Base-by-base conservation (phyloP, 495 filamentous ascomycete genomes). In the Penicillium roqueforti region DNA sequence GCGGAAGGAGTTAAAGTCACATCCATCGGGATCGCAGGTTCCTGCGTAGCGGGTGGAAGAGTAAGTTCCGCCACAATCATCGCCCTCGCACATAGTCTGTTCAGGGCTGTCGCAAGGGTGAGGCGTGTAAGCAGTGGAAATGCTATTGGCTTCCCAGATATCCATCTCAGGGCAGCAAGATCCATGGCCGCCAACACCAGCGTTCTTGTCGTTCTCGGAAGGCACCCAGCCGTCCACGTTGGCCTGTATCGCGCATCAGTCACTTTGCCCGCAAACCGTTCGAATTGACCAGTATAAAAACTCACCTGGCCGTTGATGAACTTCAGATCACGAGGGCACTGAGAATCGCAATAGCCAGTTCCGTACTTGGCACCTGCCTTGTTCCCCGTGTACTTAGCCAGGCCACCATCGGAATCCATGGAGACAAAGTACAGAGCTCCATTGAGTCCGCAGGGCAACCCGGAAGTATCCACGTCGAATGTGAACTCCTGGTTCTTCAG, bases 1-100 rank as follows among this genome's bases (percentile, higher is more conserved):
- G 57, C 80, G 81, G 80, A 83, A 89, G 14, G 81, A 71, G 82
- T 91, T 91, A 81, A 86, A 88, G 65, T 89, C 87, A 69, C 87
- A 91, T 51, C 86, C 86, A 63, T 84, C 84, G 56, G 87, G 82
- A 63, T 92, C 88, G 65, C 87, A 91, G 50, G 81, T 77, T 45
- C 78, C 80, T 36, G 47, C 68, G 55, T 80, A 80, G 51, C 74
- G 72, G 51, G 66, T 59, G 13, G 34, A n/a, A 38, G 58, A 68
- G 59, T 77, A 75, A 13, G 73, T 72, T 38, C 76, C 76, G 40
- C 79, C 82, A 55, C 85, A 87, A 22, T 71, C 61, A 38, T 70
- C 68, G 20, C 80, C 83, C 23, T 69, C 66, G 72, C 87, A 89
- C 57, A 79, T 69, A 51, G 76, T 78, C 59, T 82, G 79, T 28